These are phyloP conservation scores for Colletotrichum sojae DNA, from an alignment of 2,329 filamentous ascomycete species.

Conservation along the genomic window DNA sequence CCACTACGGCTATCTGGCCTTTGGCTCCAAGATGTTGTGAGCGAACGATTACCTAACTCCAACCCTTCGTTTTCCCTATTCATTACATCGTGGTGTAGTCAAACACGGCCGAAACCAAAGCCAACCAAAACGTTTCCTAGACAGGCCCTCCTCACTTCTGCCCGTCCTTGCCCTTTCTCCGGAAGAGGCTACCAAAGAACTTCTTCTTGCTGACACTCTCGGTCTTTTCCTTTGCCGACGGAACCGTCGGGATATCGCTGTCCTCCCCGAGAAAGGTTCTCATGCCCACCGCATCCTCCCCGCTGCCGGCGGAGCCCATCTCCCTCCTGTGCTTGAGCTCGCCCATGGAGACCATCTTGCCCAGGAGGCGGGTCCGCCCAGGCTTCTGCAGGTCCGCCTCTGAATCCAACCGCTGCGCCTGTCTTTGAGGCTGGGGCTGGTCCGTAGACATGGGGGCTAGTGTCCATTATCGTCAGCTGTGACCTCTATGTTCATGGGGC, in stretches of 20 bases:
- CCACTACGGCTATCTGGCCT: too few relatives aligned
- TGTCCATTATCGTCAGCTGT: not conserved
- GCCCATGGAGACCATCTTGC: conserved; percentile 32
- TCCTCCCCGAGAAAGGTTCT: conserved; percentile 32
- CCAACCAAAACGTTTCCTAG: not conserved
- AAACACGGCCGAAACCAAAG: conserved; percentile 12
- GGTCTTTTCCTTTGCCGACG: not conserved
- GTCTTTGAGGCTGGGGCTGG: conserved; percentile 6
- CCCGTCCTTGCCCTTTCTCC: conserved; percentile 15
- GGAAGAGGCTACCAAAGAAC: conserved; percentile 31
- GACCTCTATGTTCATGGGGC: not conserved
- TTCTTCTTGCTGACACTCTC: conserved; percentile 27
- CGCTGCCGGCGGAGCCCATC: not conserved
- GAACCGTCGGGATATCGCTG: not conserved
- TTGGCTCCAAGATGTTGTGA: too few relatives aligned
- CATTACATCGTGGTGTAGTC: conserved; percentile 13
- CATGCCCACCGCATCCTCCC: conserved; percentile 28
- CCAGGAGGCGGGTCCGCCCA: conserved; percentile 4
- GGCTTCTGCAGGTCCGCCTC: conserved; percentile 4
- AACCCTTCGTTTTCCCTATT: conserved; percentile 8
- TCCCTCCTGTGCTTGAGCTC: conserved; percentile 33
- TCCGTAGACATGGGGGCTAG: conserved; percentile 12
- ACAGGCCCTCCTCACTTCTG: conserved; percentile 11
- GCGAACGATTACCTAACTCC: not conserved
- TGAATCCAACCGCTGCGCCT: not conserved